phyloP scores from a whole-genome alignment of 305 asterid species.

The Fraxinus greggii region DNA sequence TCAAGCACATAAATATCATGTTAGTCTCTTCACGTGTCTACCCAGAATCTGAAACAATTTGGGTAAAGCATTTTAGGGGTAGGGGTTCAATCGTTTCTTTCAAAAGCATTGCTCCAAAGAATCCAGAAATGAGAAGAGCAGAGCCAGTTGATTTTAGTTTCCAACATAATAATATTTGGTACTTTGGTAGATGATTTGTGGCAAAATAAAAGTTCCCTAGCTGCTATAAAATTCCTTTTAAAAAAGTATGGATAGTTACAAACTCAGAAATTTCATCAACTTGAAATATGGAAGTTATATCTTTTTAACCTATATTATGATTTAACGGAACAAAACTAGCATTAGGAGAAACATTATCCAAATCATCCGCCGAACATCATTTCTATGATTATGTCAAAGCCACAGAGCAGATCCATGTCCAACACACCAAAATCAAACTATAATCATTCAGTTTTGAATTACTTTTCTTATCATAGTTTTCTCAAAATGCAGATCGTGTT shows the following conservation, averaged over 20 bases:
- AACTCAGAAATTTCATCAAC: not conserved
- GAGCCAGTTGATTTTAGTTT: not conserved
- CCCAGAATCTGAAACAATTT: not conserved
- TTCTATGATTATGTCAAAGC: not conserved
- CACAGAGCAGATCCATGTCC: slow-evolving; percentile 19
- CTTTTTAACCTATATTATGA: not conserved
- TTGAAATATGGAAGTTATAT: not conserved
- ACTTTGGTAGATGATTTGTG: not conserved
- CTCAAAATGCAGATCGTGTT: slow-evolving; percentile 10
- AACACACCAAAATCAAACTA: not conserved
- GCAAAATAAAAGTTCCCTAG: not conserved
- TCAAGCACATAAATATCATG: not conserved
- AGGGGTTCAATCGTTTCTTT: not conserved
- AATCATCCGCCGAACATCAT: not conserved
- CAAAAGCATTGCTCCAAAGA: not conserved
- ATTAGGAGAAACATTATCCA: not conserved
- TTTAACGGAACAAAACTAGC: not conserved
- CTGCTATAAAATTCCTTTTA: not conserved
- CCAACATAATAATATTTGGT: not conserved
- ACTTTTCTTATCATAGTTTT: not conserved
- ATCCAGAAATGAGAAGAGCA: not conserved
- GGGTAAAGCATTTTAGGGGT: not conserved
- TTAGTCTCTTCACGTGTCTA: not conserved
- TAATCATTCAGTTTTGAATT: not conserved
- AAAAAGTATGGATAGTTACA: not conserved